Evolutionary conservation across 2,329 filamentous ascomycete genomes (phyloP).

Genomic region (Cephalotrichum gorgonifer): DNA sequence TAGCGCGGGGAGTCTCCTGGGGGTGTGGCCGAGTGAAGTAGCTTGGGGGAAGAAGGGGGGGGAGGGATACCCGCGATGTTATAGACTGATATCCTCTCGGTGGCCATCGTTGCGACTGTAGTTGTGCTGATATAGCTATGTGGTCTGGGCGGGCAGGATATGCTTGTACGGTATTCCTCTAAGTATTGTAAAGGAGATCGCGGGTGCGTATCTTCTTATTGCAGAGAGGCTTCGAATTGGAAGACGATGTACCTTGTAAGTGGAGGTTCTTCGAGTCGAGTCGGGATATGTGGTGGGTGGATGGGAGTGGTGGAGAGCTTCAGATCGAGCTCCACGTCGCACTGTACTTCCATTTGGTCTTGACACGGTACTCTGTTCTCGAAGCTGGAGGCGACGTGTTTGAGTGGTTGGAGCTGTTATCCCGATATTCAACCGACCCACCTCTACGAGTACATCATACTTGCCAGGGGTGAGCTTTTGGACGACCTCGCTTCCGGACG

Average conservation of each 20-base stretch:
- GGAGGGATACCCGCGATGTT: slow-evolving; percentile 25
- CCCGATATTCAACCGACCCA: neutral
- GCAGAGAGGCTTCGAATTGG: neutral
- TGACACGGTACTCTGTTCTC: neutral
- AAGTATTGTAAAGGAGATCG: neutral
- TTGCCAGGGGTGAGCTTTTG: slow-evolving; percentile 3
- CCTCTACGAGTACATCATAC: neutral
- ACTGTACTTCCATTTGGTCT: slow-evolving; percentile 3
- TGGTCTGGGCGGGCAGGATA: no score
- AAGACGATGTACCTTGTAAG: neutral
- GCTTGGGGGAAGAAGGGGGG: neutral
- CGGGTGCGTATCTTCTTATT: neutral
- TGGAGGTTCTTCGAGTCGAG: no score
- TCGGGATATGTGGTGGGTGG: no score
- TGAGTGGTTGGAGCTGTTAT: neutral
- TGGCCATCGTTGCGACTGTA: slow-evolving; percentile 26
- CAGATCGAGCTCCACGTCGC: slow-evolving; percentile 5
- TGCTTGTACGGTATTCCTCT: neutral
- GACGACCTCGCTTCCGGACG: no score
- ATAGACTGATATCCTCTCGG: slow-evolving; percentile 55
- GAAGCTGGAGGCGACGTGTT: no score
- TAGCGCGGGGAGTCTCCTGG: neutral
- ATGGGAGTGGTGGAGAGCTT: slow-evolving; percentile 2
- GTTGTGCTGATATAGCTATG: no score
- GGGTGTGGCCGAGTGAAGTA: neutral